These are phyloP conservation scores for Entomortierella lignicola DNA, from an alignment of 192 early-diverging fungal genomes.

Conservation along the genomic window DNA sequence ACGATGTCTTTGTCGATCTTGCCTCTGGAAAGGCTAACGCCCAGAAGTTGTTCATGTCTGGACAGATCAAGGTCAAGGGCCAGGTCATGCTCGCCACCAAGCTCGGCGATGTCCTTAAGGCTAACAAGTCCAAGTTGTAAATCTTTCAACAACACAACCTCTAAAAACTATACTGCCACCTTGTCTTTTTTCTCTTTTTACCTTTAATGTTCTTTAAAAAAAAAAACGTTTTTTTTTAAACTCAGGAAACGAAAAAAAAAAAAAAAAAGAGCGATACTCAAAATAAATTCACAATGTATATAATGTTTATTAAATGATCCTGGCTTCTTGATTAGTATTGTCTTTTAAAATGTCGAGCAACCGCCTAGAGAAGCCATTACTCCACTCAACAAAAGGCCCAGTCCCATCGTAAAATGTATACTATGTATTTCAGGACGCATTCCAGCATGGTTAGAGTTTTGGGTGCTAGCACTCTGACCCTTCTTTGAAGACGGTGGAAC, in stretches of 20 bases:
- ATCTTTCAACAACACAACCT: no score
- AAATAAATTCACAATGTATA: constrained; percentile 18
- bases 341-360: neutral
- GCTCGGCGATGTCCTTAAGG: constrained; percentile 71
- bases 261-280: no score
- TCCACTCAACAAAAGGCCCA: neutral
- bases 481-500: constrained; percentile 20
- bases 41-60: constrained; percentile 90
- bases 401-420: neutral
- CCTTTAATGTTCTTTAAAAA: neutral
- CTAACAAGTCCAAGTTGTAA: constrained; percentile 72
- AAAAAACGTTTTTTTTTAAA: constrained; percentile 26
- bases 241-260: constrained; percentile 22
- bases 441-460: no score
- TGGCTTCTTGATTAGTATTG: no score
- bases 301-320: neutral
- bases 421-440: no score
- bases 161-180: neutral
- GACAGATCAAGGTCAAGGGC: constrained; percentile 86
- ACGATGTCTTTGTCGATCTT: constrained; percentile 85
- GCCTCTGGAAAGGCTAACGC: constrained; percentile 83
- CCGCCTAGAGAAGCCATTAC: neutral
- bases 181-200: neutral
- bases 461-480: constrained; percentile 20
- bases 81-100: constrained; percentile 77